A percentile compares a stretch with the other conserved stretches of the same genome.
phyloP scores from a whole-genome alignment of 495 filamentous ascomycete genomes.

The Massariosphaeria phaeospora region DNA sequence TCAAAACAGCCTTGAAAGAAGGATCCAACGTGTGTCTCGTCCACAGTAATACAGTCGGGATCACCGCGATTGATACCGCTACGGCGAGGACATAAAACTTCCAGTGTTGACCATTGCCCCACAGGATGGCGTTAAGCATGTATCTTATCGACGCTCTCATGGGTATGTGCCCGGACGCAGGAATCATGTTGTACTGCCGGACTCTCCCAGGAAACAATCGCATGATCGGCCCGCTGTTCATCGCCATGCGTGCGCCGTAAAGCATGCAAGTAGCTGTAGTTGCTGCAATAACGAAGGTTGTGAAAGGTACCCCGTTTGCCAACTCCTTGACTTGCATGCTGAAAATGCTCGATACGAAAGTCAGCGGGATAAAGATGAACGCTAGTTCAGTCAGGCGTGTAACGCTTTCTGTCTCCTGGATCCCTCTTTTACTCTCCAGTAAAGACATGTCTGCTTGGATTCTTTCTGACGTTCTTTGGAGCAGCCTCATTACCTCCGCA shows the following conservation, averaged over 20 bases:
- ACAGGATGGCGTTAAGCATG: not conserved
- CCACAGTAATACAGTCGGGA: not conserved
- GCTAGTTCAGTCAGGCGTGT: conserved; percentile 35
- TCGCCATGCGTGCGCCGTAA: not conserved
- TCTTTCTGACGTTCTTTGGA: not conserved
- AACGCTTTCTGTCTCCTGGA: conserved; percentile 35
- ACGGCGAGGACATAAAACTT: no score
- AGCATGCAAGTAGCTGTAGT: not conserved
- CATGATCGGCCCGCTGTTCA: not conserved
- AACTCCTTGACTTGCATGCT: conserved; percentile 33
- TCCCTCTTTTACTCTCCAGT: conserved; percentile 30
- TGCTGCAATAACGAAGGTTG: not conserved
- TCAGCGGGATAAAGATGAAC: conserved; percentile 36
- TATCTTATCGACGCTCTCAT: not conserved
- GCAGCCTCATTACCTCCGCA: not conserved
- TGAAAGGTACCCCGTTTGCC: not conserved
- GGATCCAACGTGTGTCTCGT: not conserved
- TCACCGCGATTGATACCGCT: not conserved
- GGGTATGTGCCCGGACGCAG: not conserved
- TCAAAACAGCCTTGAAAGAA: not conserved
- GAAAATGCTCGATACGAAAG: conserved; percentile 32
- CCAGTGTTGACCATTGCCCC: no score
- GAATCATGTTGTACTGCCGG: not conserved
- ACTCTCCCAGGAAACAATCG: not conserved
- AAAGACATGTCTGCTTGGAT: conserved; percentile 31